phyloP scores from a whole-genome alignment of 306 rosid species.

The Morella rubra region DNA sequence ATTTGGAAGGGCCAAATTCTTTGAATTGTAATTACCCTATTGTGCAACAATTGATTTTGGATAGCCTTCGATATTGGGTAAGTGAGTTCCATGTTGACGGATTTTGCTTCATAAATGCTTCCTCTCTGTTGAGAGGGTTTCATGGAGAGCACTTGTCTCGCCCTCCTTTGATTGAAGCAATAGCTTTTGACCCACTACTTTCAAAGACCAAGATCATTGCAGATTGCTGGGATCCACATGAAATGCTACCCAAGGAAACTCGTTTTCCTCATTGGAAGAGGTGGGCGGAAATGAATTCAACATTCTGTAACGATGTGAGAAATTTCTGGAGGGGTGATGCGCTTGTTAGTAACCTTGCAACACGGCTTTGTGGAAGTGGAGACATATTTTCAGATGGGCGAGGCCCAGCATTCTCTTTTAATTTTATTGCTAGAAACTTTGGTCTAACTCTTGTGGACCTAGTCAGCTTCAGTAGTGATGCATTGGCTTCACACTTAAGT shows the following conservation, averaged over 20 bases:
- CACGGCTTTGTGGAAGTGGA: conserved; percentile 92
- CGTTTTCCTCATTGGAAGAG: conserved; percentile 94
- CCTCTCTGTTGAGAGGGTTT: conserved; percentile 58
- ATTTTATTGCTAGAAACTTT: conserved; percentile 54
- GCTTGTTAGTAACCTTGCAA: conserved; percentile 75
- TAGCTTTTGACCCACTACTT: conserved; percentile 79
- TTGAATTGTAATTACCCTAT: conserved; percentile 82
- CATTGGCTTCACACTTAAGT: conserved; percentile 57
- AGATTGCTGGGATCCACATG: conserved; percentile 73
- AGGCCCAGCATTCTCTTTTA: conserved; percentile 87
- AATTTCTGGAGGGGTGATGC: conserved; percentile 71
- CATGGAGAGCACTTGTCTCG: conserved; percentile 68
- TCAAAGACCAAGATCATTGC: conserved; percentile 78
- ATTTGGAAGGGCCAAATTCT: conserved; percentile 38
- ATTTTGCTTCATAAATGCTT: conserved; percentile 83
- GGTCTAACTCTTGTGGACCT: conserved; percentile 84
- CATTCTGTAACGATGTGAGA: conserved; percentile 59
- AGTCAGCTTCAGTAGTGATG: conserved; percentile 69
- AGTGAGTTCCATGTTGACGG: conserved; percentile 91
- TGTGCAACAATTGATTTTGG: conserved; percentile 73
- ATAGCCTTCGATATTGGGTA: conserved; percentile 82
- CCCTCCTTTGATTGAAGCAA: conserved; percentile 87
- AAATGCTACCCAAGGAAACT: conserved; percentile 38
- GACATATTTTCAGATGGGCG: conserved; percentile 70
- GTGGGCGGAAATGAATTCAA: conserved; percentile 89